Percentiles rank a stretch among this genome's conserved stretches.
Conservation (phyloP, 139 green algal genomes). For the Coelastrella sp. region DNA sequence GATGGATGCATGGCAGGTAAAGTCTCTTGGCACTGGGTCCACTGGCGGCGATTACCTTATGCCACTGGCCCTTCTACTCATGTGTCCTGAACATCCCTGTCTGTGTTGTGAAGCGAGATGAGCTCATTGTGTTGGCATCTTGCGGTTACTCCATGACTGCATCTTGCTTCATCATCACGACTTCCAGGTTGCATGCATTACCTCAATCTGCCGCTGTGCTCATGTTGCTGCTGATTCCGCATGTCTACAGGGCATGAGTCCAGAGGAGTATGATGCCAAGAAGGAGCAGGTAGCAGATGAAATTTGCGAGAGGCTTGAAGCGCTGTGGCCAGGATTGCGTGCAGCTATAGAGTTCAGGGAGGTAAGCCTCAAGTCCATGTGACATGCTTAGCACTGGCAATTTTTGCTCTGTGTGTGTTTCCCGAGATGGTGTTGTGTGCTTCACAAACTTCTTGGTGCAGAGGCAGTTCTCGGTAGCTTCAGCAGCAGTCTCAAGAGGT, state of each 20-base stretch:
- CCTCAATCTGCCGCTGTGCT: neutral
- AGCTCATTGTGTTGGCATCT: neutral
- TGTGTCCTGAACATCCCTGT: neutral
- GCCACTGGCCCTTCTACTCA: too few relatives aligned
- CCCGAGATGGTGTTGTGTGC: too few relatives aligned
- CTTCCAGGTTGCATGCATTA: neutral
- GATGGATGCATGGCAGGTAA: slow-evolving; percentile 88
- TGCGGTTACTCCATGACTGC: too few relatives aligned
- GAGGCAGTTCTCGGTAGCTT: too few relatives aligned
- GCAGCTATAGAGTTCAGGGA: slow-evolving; percentile 76
- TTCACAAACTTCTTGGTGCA: too few relatives aligned
- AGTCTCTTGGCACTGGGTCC: neutral
- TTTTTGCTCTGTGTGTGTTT: too few relatives aligned
- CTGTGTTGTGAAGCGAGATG: neutral
- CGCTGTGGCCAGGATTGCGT: slow-evolving; percentile 84
- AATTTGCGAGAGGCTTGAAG: slow-evolving; percentile 86
- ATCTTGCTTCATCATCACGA: too few relatives aligned
- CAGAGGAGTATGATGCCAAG: slow-evolving; percentile 61
- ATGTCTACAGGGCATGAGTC: slow-evolving; percentile 44
- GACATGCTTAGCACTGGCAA: too few relatives aligned
- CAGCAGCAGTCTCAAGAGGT: too few relatives aligned
- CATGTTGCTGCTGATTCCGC: neutral
- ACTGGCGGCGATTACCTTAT: too few relatives aligned
- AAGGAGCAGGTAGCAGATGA: slow-evolving; percentile 84
- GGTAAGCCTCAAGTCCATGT: slow-evolving; percentile 40